A percentile compares a stretch with the other conserved stretches of the same genome.
Evolutionary conservation across 768 basidiomycete species (phyloP).

Genomic region (Saitozyma podzolica): DNA sequence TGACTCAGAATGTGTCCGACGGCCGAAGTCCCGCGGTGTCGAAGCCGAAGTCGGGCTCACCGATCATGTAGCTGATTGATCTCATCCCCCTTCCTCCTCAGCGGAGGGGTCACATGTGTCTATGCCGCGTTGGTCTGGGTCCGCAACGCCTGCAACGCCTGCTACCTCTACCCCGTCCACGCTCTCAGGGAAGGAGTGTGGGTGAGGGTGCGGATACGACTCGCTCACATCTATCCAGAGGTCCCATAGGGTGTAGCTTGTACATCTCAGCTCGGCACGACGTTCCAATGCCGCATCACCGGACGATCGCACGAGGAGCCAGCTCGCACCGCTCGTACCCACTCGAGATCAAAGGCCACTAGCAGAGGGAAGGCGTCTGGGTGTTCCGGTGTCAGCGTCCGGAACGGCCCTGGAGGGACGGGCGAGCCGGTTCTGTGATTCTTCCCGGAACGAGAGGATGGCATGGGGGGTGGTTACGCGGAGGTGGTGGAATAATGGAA

Average conservation of each 20-base stretch:
- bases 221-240: slow-evolving; percentile 70
- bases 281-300: neutral
- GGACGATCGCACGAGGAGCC: too few relatives aligned
- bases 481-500: neutral
- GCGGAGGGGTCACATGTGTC: slow-evolving; percentile 51
- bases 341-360: slow-evolving; percentile 82
- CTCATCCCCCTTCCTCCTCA: slow-evolving; percentile 50
- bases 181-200: too few relatives aligned
- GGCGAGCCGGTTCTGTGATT: slow-evolving; percentile 5
- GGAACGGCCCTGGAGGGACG: slow-evolving; percentile 16
- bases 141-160: too few relatives aligned
- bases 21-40: neutral
- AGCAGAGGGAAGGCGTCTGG: slow-evolving; percentile 42
- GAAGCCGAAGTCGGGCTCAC: slow-evolving; percentile 20
- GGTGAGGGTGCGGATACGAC: neutral
- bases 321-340: slow-evolving; percentile 42
- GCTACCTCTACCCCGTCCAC: neutral
- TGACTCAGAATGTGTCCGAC: neutral
- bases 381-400: slow-evolving; percentile 22
- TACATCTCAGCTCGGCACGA: slow-evolving; percentile 1
- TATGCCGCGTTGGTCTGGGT: slow-evolving; percentile 7
- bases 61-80: slow-evolving; percentile 52
- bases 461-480: neutral
- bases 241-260: slow-evolving; percentile 80
- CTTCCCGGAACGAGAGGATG: slow-evolving; percentile 22